A percentile compares a stretch with the other conserved stretches of the same genome.
These are phyloP conservation scores for Beta corolliflora DNA, from an alignment of 179 eudicot species.

Conservation along the genomic window DNA sequence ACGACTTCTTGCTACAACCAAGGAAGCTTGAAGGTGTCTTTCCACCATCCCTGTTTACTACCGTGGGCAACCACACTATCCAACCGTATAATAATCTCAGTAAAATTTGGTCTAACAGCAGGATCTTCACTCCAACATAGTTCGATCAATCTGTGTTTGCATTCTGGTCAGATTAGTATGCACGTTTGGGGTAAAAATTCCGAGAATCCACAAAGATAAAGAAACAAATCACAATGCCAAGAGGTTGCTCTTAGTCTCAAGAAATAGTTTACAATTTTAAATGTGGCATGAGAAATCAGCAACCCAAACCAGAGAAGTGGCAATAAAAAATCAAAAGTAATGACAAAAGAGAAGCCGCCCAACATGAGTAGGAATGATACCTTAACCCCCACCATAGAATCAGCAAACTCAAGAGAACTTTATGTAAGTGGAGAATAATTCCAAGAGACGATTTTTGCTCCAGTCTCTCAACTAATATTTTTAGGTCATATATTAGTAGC, in stretches of 20 bases:
- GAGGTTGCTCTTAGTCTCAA: not conserved
- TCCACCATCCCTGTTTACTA: slow-evolving; percentile 89
- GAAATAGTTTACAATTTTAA: not conserved
- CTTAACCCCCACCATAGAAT: not conserved
- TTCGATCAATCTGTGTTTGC: slow-evolving; percentile 61
- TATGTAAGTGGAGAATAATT: not conserved
- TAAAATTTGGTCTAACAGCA: slow-evolving; percentile 56
- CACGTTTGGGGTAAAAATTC: not conserved
- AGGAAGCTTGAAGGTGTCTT: slow-evolving; percentile 89
- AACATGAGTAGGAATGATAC: not conserved
- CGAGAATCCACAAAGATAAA: not conserved
- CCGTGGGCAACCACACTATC: slow-evolving; percentile 65
- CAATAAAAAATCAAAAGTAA: not conserved
- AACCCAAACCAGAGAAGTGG: not conserved
- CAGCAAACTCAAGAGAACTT: not conserved
- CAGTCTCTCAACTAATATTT: too few species aligned
- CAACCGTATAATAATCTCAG: slow-evolving; percentile 69
- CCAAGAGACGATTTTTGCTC: not conserved
- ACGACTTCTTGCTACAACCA: slow-evolving; percentile 46
- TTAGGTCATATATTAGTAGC: not conserved
- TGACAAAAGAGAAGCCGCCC: not conserved
- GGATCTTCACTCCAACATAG: slow-evolving; percentile 67
- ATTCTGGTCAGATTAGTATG: slow-evolving; percentile 4
- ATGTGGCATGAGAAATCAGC: not conserved
- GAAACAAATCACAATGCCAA: slow-evolving; percentile 6